These are phyloP conservation scores for Eucalyptus melliodora DNA, from an alignment of 345 rosid species.

Conservation along the genomic window DNA sequence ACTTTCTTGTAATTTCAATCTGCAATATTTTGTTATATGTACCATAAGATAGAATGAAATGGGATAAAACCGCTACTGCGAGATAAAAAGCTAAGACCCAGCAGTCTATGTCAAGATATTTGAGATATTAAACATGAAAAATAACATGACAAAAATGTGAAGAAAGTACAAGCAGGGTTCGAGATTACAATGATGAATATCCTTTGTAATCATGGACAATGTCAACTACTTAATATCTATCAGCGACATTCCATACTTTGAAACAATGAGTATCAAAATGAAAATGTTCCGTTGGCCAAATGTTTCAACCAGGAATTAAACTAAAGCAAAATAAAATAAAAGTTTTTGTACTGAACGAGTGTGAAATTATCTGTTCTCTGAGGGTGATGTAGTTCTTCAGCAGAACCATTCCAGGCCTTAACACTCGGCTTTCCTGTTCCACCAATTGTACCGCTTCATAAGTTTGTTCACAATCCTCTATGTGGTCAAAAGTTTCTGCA, in stretches of 20 bases:
- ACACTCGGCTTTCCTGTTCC: background rate
- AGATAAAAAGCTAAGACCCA: background rate
- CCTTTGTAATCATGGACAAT: background rate
- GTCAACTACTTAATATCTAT: background rate
- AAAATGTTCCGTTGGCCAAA: background rate
- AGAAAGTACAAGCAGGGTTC: background rate
- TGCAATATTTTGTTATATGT: background rate
- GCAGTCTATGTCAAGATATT: background rate
- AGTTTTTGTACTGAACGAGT: background rate
- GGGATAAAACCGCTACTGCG: background rate
- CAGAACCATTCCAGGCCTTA: slow-evolving; percentile 54
- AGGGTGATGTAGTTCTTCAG: slow-evolving; percentile 19
- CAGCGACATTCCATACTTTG: background rate
- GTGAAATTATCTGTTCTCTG: slow-evolving; percentile 17
- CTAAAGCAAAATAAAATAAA: background rate
- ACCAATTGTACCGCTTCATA: background rate
- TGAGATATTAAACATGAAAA: background rate
- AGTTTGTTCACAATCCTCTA: background rate
- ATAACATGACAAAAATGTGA: background rate
- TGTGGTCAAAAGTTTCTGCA: background rate
- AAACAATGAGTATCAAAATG: background rate
- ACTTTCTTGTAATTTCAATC: slow-evolving; percentile 32
- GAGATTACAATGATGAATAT: background rate
- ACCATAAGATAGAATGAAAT: background rate
- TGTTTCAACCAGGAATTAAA: background rate